A percentile compares a stretch with the other conserved stretches of the same genome.
Conservation (phyloP, 164 flowering plant genomes). For the Nymphaea colorata region DNA sequence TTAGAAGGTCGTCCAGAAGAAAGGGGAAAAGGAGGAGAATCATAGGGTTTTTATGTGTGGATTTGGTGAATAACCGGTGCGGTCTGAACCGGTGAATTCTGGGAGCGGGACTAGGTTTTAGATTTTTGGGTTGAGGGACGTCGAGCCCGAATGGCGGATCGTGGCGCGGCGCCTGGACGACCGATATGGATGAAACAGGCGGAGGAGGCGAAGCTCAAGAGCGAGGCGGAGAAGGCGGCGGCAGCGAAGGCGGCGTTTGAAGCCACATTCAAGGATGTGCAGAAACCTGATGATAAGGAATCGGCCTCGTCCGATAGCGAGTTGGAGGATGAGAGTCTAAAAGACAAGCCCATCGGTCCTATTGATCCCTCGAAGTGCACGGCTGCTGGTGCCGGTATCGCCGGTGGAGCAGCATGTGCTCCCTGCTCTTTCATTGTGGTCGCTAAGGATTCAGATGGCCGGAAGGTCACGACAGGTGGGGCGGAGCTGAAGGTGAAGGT, state of each 20-base stretch:
- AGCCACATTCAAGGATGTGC: constrained; percentile 80
- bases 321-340: constrained; percentile 46
- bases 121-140: no score
- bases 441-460: constrained; percentile 76
- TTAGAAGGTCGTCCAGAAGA: background rate
- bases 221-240: constrained; percentile 85
- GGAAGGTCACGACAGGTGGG: constrained; percentile 65
- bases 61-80: background rate
- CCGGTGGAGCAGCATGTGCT: constrained; percentile 83
- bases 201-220: constrained; percentile 89
- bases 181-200: constrained; percentile 97
- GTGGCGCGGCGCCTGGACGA: constrained; percentile 24
- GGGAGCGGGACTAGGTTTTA: no score
- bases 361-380: constrained; percentile 79
- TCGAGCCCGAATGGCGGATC: constrained; percentile 39
- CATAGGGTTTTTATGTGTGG: background rate
- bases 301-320: constrained; percentile 50
- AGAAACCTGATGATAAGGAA: constrained; percentile 21
- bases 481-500: constrained; percentile 64
- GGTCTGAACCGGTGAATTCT: no score
- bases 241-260: constrained; percentile 99
- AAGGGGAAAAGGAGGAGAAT: background rate
- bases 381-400: constrained; percentile 86
- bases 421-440: constrained; percentile 58
- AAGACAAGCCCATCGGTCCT: constrained; percentile 71